Evolutionary conservation across 306 rosid species (phyloP), one percentile per base, ranked within the genome.

Genomic region (Gastrolobium villosum): DNA sequence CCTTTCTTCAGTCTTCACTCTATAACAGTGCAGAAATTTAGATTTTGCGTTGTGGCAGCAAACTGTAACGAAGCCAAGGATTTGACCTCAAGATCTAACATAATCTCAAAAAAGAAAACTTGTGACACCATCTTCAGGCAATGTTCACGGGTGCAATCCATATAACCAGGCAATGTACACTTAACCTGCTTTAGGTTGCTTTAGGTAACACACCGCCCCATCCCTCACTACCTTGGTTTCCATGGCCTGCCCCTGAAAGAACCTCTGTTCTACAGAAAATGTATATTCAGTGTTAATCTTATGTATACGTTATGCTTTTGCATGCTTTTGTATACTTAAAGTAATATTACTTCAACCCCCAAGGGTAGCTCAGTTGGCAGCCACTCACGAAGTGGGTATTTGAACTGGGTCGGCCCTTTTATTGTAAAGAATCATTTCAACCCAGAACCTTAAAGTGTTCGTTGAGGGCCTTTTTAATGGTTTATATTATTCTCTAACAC

Each of bases 161-260:
- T 50, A 14, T 13, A n/a, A 1, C 11, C 57, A 15, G 9, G 10
- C 57, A 14, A 14, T 20, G 26, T 20, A 20, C 26, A 20, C 26
- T 20, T 20, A 20, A 20, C 26, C 26, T 20, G 26, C 26, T 20
- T 20, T 20, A 20, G 26, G 26, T 20, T 20, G 26, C 26, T 20
- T 20, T 20, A 20, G 26, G 26, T 20, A 20, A 20, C 26, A 20
- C 26, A 20, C 26, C 14, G 13, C 11, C 8, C 44, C 69, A 45
- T 36, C 43, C 65, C 20, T 81, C 76, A 75, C 73, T 77, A 75
- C 59, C 76, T 59, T 50, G 5, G 66, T 41, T 5, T 50, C 77
- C 67, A 3, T 59, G 72, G 73, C 66, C 81, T 75, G 28, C 77
- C 81, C 40, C 66, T 39, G 65, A 32, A 62, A 31, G 75, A 73